Percentiles rank a stretch among this genome's conserved stretches.
phyloP scores from a whole-genome alignment of 148 eudicot genomes.

The Fallopia convolvulus region DNA sequence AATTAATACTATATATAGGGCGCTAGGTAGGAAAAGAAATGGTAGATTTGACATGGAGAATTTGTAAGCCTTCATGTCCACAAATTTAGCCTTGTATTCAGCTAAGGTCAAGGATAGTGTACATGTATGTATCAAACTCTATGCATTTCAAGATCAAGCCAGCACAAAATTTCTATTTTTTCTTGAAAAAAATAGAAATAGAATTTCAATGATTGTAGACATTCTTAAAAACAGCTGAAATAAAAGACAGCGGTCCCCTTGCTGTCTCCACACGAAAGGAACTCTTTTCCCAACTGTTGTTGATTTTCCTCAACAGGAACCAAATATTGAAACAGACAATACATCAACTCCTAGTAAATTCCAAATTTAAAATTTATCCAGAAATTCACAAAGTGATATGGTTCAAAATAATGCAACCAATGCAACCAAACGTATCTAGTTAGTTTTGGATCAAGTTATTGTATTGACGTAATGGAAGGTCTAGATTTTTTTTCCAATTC shows the following conservation, averaged over 20 bases:
- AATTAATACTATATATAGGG: neutral
- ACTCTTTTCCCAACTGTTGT: neutral
- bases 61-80: neutral
- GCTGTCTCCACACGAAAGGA: neutral
- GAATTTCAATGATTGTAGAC: neutral
- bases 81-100: neutral
- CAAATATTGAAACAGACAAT: slow-evolving; percentile 9
- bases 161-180: neutral
- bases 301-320: neutral
- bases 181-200: neutral
- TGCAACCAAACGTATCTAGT: no score
- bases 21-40: neutral
- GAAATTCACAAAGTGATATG: no score
- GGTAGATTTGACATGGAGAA: neutral
- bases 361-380: neutral
- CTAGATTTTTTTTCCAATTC: no score
- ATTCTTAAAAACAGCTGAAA: neutral
- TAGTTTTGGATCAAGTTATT: no score
- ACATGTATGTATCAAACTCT: neutral
- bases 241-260: slow-evolving; percentile 8
- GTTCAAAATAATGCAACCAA: no score
- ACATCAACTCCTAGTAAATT: neutral
- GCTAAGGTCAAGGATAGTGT: neutral
- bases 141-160: neutral
- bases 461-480: no score